Evolutionary conservation across 148 eudicot species (phyloP), one percentile per base, ranked within the genome.

Genomic region (Gaultheria prostrata): DNA sequence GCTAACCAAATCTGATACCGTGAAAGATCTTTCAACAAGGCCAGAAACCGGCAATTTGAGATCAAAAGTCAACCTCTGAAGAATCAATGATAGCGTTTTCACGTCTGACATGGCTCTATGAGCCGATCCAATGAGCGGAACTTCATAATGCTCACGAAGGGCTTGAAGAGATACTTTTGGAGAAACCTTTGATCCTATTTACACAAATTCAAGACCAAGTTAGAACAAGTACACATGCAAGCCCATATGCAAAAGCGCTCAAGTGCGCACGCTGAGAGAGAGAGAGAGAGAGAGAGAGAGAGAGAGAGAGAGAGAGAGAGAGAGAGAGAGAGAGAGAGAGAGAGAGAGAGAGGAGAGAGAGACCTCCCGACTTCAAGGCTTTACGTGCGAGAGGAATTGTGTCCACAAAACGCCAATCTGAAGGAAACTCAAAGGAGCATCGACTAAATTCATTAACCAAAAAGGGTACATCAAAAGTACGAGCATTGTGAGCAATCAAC

Each of bases 51-150:
- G 85, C 76, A 93, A 86, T 83, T 94, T 90, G 82, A 94, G 83
- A 48, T 90, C 93, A 57, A 69, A 88, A 8, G 98, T 90, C 83
- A 95, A 30, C 86, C 82, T 90, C 65, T 94, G 92, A 32, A 95
- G 84, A 84, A 94, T 83, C 74, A 85, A 35, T 28, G 97, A 82
- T 83, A 95, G 85, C 2, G 80, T 48, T 80, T 84, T 74, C 63
- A 92, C 98, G 51, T 95, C 98, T 4, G 98, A 80, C 90, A 93
- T 87, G 71, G 98, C 98, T 89, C 98, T 90, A 83, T 95, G 98
- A 49, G 97, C 95, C 28, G 90, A 43, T 49, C 97, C 97, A 46
- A 50, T 82, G 84, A 82, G 67, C 18, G 86, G 82, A 59, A 94
- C 87, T n/a, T 84, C 82, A 85, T 88, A 95, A 82, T 89, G 73